Base-by-base conservation (phyloP, 495 filamentous ascomycete genomes). In the Neurospora africana region DNA sequence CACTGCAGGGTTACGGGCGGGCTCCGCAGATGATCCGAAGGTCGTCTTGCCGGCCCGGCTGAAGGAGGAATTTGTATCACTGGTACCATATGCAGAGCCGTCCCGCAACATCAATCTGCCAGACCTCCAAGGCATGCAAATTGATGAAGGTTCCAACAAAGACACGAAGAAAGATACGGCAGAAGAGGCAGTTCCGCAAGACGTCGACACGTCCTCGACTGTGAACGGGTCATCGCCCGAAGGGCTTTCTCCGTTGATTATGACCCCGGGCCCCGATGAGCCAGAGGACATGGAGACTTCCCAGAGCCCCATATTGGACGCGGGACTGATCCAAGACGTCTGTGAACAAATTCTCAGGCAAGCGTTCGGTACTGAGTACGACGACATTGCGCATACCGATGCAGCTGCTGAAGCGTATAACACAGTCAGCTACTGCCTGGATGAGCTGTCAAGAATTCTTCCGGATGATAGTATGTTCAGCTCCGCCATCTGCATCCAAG, bases 391-490 rank as follows among this genome's bases (percentile, higher is more conserved):
- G 4, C 23, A 35, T 27, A 70, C 72, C 4, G 72, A 70, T n/a
- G 68, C 71, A 2, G 73, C 68, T 17, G 68, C 71, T 10, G 74
- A 65, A 2, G 76, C 71, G 3, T 78, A 73, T 19, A 53, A 76
- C 21, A 71, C 74, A 5, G 71, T 79, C 68, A 72, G 72, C 23
- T 75, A 77, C 47, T 79, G 73, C 47, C 68, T 80, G 17, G 75
- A 76, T 2, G 78, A 79, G 70, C 73, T 80, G 0, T 75, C 74
- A 4, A 68, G 69, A 40, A 72, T 80, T 11, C 68, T 78, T 35
- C 65, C 69, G 6, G 67, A 73, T 44, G 73, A 69, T 36, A 67
- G 53, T 15, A n/a, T 69, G 5, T 13, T 69, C 40, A 36, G 11
- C 15, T 70, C 61, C 19, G 15, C 58, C 53, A 43, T 43, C 15